Evolutionary conservation across 169 alveolate species (phyloP), one percentile per base, ranked within the genome.

Genomic region (Eimeria tenella): DNA sequence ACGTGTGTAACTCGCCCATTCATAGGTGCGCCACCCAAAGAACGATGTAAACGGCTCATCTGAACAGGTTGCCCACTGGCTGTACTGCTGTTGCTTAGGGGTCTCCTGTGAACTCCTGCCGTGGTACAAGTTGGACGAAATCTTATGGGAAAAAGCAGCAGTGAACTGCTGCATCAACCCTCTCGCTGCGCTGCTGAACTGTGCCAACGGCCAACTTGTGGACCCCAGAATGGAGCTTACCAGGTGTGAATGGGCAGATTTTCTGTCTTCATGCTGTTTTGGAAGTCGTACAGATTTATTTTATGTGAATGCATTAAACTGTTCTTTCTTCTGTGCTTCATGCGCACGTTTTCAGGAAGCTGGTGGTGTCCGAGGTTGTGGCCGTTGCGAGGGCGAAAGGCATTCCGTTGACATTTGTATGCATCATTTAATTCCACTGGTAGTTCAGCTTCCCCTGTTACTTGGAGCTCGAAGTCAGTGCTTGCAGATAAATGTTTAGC

Each of bases 381-480:
- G 77, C 94, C 9, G 94, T 93, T 68, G 95, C 95, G 1, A 63
- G 95, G 62, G 94, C 74, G 10, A 90, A 84, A 31, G 95, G 93
- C 52, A 93, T 83, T 53, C 90, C 93, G 50, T 25, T 93, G 58
- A 94, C 94, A 23, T 65, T 90, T 58, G 96, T 94, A 94, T 79
- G 95, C 55, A 55, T 42, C 58, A 17, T 5, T 55, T 19, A 23
- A n/a, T 23, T 19, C 68, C 42, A 50, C 42, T 52, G 19, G 17
- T 15, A 50, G 65, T 19, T 50, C 19, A 17, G 19, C 53, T 50
- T 19, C 65, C n/a, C 19, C 21, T 13, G 42, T 52, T 55, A 58
- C 31, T 0, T n/a, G 50, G 13, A 60, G 49, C 49, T 13, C 15
- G 19, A 0, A 31, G 56, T 9, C 21, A 31, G 9, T 1, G 56